phyloP scores from a whole-genome alignment of 2,329 filamentous ascomycete genomes.

The Emmonsiellopsis sp. region DNA sequence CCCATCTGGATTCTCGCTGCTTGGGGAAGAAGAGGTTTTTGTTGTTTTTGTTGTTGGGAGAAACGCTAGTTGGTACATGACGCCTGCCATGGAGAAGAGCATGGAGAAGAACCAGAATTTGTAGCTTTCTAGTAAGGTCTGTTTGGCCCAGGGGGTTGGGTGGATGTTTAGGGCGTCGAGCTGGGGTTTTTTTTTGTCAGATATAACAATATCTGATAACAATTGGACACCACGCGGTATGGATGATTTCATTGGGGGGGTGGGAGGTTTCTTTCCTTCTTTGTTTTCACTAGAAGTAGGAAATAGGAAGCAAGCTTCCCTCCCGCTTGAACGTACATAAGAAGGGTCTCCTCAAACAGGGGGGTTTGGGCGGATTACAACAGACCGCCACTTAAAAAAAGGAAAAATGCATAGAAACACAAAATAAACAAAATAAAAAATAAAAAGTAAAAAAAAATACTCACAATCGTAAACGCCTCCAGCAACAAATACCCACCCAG shows the following conservation, averaged over 20 bases:
- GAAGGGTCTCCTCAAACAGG: no score
- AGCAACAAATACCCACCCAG: slow-evolving; percentile 59
- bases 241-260: not conserved
- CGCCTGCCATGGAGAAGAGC: slow-evolving; percentile 39
- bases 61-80: slow-evolving; percentile 15
- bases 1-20: not conserved
- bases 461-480: slow-evolving; percentile 55
- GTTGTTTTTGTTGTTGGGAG: slow-evolving; percentile 18
- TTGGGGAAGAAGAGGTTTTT: not conserved
- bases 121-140: slow-evolving; percentile 52
- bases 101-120: slow-evolving; percentile 62
- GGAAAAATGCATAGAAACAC: not conserved
- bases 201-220: slow-evolving; percentile 14
- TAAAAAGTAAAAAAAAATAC: slow-evolving; percentile 24
- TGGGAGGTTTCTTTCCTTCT: not conserved
- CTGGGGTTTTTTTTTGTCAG: slow-evolving; percentile 25
- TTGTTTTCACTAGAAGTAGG: not conserved
- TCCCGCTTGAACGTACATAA: no score
- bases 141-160: slow-evolving; percentile 32
- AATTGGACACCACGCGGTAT: not conserved
- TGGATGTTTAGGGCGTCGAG: slow-evolving; percentile 45
- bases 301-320: not conserved
- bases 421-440: not conserved
- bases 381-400: no score
- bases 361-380: no score